These are phyloP conservation scores for Aureobasidium melanogenum DNA, from an alignment of 2,329 filamentous ascomycete genomes.

Conservation along the genomic window DNA sequence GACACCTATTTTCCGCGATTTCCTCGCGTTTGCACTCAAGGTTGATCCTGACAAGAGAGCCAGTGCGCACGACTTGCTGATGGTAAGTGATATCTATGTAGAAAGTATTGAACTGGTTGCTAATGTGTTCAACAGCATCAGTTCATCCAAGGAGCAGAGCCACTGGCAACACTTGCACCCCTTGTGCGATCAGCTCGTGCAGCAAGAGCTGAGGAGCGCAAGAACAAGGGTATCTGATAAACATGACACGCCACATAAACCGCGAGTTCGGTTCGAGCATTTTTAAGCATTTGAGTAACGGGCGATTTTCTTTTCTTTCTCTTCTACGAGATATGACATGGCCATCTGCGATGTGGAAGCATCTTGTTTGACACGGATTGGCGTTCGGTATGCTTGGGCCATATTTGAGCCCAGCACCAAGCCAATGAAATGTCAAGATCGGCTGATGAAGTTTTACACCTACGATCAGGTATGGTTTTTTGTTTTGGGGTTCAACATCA, in stretches of 20 bases:
- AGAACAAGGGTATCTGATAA: slow-evolving; percentile 35
- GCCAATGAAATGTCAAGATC: background rate
- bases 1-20: slow-evolving; percentile 77
- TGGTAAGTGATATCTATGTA: slow-evolving; percentile 52
- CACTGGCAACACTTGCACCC: slow-evolving; percentile 64
- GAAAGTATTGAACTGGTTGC: slow-evolving; percentile 12
- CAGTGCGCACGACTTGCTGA: slow-evolving; percentile 84
- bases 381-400: background rate
- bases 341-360: background rate
- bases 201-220: slow-evolving; percentile 68
- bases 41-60: slow-evolving; percentile 96
- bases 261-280: background rate
- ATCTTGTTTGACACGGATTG: background rate
- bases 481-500: background rate
- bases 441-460: background rate
- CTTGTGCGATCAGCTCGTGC: slow-evolving; percentile 78
- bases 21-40: slow-evolving; percentile 85
- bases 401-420: background rate
- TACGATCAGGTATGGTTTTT: background rate
- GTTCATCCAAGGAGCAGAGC: slow-evolving; percentile 45
- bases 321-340: slow-evolving; percentile 9
- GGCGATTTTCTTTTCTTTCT: slow-evolving; percentile 1
- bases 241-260: background rate
- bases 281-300: background rate
- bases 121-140: slow-evolving; percentile 28